A percentile compares a stretch with the other conserved stretches of the same genome.
Evolutionary conservation across 768 basidiomycete genomes (phyloP).

Genomic region (Pleurotus tuber-regium): DNA sequence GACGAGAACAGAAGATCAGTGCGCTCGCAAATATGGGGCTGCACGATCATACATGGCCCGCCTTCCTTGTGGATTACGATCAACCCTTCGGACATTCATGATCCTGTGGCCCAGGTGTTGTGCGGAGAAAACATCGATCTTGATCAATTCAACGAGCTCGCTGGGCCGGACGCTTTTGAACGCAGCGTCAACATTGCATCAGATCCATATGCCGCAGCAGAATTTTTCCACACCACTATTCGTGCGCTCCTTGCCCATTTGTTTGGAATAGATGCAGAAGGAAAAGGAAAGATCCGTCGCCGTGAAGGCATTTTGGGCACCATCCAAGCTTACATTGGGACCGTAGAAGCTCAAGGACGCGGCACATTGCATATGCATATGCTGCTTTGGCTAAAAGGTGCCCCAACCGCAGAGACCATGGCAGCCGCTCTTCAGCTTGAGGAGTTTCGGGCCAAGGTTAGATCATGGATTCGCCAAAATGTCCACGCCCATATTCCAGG

Average conservation of each 20-base stretch:
- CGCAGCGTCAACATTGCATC: conserved; percentile 26
- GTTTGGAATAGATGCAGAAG: conserved; percentile 26
- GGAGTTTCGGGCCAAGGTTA: conserved; percentile 25
- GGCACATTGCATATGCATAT: conserved; percentile 41
- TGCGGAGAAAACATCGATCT: conserved; percentile 41
- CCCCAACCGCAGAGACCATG: conserved; percentile 23
- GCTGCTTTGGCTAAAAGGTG: conserved; percentile 32
- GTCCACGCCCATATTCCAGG: conserved; percentile 29
- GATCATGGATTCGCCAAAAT: conserved; percentile 25
- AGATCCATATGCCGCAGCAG: conserved; percentile 40
- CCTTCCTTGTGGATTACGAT: conserved; percentile 43
- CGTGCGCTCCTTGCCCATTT: conserved; percentile 25
- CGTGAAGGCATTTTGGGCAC: conserved; percentile 29
- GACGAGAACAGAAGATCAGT: conserved; percentile 26
- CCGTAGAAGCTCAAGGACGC: conserved; percentile 37
- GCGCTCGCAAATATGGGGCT: conserved; percentile 35
- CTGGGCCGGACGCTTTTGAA: conserved; percentile 21
- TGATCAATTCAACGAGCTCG: conserved; percentile 27
- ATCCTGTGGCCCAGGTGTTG: conserved; percentile 44
- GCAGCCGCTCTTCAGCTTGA: conserved; percentile 17
- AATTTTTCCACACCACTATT: conserved; percentile 38
- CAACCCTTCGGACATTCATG: conserved; percentile 37
- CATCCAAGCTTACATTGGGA: conserved; percentile 20
- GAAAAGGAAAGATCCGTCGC: conserved; percentile 7
- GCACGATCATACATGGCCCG: conserved; percentile 23